Base-by-base conservation (phyloP, 441 rosid species). In the Erodium texanum region DNA sequence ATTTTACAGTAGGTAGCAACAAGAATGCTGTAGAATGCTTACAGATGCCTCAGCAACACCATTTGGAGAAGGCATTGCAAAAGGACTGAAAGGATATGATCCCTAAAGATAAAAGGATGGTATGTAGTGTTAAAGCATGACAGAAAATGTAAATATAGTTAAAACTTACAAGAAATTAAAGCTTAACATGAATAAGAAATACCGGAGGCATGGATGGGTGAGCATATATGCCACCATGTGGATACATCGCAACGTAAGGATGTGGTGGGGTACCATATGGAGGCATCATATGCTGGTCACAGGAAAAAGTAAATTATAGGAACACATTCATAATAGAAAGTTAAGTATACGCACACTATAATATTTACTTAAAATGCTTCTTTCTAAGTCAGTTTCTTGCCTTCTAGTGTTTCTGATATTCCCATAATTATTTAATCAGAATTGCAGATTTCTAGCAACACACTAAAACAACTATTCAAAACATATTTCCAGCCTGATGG, bases 221-320 rank as follows among this genome's bases (percentile, higher is more conserved):
- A 11, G 84, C 83, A 70, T 89, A 91, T 77, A 93, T 83, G 64
- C 92, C 97, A 71, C 99, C 96, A 78, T 85, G 99, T 61, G 98
- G 95, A 83, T 93, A 90, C 97, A 93, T 89, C 4, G 96, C 85
- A 77, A 90, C 98, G 73, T 89, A 90, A 10, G 96, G 97, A 82
- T 88, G 93, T 8, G 97, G 94, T 3, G 93, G 93, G 59, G 96
- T 86, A 56, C 93, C 98, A 76, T 89, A 91, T 22, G 97, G 92
- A 81, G 97, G 95, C 93, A 93, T 91, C 71, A 91, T 81, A 84
- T 83, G 97, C 98, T 93, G 86, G 79, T 81, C 66, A 29, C 67
- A 65, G 50, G 24, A 67, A 66, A 36, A 36, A 36, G 41, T 36
- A 36, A 36, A 36, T 7, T 36, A 36, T 10, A 36, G 41, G 9